Evolutionary conservation across 2,329 filamentous ascomycete species (phyloP).

Genomic region (Botrytis porri): DNA sequence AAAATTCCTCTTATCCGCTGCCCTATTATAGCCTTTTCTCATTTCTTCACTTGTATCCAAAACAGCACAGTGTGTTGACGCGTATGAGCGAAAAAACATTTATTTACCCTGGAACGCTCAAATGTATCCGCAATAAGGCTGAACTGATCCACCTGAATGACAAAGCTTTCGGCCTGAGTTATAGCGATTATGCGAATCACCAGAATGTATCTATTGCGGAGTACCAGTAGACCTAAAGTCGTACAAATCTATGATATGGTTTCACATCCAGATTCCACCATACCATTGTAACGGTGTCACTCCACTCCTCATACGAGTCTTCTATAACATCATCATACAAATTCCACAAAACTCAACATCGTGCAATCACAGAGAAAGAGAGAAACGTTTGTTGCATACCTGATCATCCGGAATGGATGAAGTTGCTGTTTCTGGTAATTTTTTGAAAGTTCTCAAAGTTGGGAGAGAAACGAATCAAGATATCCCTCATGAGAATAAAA

Average conservation of each 20-base stretch:
- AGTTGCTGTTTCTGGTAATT: slow-evolving; percentile 3
- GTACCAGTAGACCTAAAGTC: background rate
- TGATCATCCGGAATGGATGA: background rate
- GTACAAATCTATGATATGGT: background rate
- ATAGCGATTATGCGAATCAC: background rate
- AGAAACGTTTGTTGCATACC: background rate
- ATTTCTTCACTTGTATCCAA: background rate
- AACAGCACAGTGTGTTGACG: background rate
- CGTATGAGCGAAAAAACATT: background rate
- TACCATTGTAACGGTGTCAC: background rate
- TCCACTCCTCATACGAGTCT: slow-evolving; percentile 3
- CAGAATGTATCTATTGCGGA: background rate
- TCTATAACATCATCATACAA: background rate
- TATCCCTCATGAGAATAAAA: background rate
- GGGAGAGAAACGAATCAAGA: background rate
- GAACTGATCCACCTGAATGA: background rate
- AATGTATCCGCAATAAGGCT: background rate
- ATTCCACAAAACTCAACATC: background rate
- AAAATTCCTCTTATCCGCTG: background rate
- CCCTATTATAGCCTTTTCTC: background rate
- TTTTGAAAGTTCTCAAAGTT: background rate
- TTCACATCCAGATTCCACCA: background rate
- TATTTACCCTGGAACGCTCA: background rate
- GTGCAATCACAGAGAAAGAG: background rate
- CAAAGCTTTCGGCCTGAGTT: background rate